These are phyloP conservation scores for Carpinus fangiana DNA, from an alignment of 306 rosid species.

Conservation along the genomic window DNA sequence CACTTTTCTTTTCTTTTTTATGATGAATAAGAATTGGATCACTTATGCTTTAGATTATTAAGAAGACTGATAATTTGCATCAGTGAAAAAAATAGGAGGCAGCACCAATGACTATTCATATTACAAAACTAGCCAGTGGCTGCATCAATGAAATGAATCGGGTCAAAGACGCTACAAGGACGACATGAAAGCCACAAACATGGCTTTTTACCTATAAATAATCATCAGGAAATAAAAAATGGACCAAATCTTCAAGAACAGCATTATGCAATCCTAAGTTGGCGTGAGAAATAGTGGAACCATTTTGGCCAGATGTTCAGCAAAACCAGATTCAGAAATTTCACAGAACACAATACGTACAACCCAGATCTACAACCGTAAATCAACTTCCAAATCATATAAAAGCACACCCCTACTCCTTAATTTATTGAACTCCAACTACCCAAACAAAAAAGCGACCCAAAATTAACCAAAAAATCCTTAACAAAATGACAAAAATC, in stretches of 20 bases:
- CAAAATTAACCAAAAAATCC: background rate
- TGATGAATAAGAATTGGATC: background rate
- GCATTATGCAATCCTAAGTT: constrained; percentile 2
- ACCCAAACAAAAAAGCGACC: background rate
- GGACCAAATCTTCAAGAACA: background rate
- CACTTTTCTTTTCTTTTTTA: too few species aligned
- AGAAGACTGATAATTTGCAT: background rate
- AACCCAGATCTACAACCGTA: constrained; percentile 33
- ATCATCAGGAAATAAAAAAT: background rate
- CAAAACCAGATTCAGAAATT: constrained; percentile 12
- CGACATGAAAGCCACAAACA: constrained; percentile 19
- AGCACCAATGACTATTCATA: background rate
- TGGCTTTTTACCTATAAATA: constrained; percentile 18
- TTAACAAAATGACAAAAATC: background rate
- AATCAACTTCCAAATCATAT: constrained; percentile 2
- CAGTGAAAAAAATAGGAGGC: background rate
- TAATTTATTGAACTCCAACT: background rate
- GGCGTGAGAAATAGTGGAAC: background rate
- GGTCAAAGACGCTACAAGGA: constrained; percentile 22
- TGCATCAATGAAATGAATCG: constrained; percentile 3
- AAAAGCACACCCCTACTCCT: background rate
- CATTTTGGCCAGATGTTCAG: constrained; percentile 7
- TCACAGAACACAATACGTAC: constrained; percentile 17
- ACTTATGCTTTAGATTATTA: background rate
- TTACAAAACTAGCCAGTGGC: constrained; percentile 7